Evolutionary conservation across 1,284 basidiomycete genomes (phyloP), one percentile per base, ranked within the genome.

Genomic region (Ceratobasidium sp.): DNA sequence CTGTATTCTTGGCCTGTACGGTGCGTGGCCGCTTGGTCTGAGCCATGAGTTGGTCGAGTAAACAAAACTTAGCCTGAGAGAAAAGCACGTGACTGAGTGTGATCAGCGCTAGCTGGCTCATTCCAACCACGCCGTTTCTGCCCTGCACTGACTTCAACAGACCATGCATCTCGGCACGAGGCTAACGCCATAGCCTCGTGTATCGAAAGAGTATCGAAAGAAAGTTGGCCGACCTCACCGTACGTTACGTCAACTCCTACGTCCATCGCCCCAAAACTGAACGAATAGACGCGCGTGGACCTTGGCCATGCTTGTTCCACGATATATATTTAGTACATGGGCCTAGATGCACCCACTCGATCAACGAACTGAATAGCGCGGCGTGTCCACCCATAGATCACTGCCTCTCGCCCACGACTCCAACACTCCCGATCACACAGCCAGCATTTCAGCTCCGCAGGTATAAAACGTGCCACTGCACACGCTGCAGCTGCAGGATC

Each of bases 11-110:
- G 23, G 41, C 60, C 60, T 74, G 59, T 14, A 54, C 71, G 7
- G 48, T 41, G 46, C 71, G 71, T 27, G 71, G 71, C 27, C 71
- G 71, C 48, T 74, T 74, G 44, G 50, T 50, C 35, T 73, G 55
- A 38, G 71, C 38, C 71, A 74, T 74, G 6, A 38, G 27, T 35
- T 27, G 48, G 27, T 73, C 27, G 41, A 30, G 55, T 27, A 54
- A 52, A 74, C 60, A 74, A 74, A 74, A 74, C 71, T 74, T 74
- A 59, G 59, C 38, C 41, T 65, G 59, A 46, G 71, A 74, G 8
- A 48, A 18, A 8, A 20, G 38, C 71, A 64, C 71, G 71, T 74
- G 71, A 54, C 48, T 50, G n/a, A 3, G 8, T 38, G 38, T 38
- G 38, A 8, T 38, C 38, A 38, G 38, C 38, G 38, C 38, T 38